Evolutionary conservation across 2,329 filamentous ascomycete species (phyloP).

Genomic region (Hymenoscyphus scutula): DNA sequence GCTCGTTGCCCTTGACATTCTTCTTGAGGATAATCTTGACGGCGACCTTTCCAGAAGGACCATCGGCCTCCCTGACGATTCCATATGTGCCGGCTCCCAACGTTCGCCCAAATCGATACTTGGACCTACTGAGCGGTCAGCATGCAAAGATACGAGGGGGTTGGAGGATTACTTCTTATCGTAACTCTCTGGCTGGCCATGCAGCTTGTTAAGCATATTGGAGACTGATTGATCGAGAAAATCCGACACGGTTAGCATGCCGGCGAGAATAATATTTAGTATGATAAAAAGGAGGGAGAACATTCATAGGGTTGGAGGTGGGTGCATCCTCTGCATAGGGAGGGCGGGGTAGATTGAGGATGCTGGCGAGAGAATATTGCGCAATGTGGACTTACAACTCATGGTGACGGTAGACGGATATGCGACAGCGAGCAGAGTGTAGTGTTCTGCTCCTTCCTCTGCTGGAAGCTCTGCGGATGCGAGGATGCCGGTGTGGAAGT

Average conservation of each 20-base stretch:
- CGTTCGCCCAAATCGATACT: conserved; percentile 89
- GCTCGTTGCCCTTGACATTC: conserved; percentile 96
- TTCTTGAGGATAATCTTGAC: conserved; percentile 99
- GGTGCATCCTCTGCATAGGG: conserved; percentile 16
- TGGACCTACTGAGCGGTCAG: conserved; percentile 54
- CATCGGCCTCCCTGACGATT: conserved; percentile 92
- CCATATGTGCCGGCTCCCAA: conserved; percentile 97
- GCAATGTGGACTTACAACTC: conserved; percentile 34
- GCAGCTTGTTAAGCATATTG: conserved; percentile 91
- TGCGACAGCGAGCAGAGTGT: background rate
- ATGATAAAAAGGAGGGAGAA: conserved; percentile 13
- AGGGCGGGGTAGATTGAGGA: conserved; percentile 5
- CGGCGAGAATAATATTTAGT: conserved; percentile 9
- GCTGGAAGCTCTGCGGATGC: background rate
- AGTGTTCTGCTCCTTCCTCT: conserved; percentile 6
- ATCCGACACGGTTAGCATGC: conserved; percentile 17
- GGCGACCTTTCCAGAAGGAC: conserved; percentile 80
- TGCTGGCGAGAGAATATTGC: conserved; percentile 1
- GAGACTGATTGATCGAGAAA: conserved; percentile 55
- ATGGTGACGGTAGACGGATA: conserved; percentile 29
- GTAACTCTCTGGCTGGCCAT: conserved; percentile 96
- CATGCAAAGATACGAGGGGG: conserved; percentile 9
- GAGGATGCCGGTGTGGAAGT: background rate
- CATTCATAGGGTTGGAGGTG: conserved; percentile 1
- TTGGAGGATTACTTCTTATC: conserved; percentile 78